Base-by-base conservation (phyloP, 1,139 yeast species). In the Kodamaea arcana region DNA sequence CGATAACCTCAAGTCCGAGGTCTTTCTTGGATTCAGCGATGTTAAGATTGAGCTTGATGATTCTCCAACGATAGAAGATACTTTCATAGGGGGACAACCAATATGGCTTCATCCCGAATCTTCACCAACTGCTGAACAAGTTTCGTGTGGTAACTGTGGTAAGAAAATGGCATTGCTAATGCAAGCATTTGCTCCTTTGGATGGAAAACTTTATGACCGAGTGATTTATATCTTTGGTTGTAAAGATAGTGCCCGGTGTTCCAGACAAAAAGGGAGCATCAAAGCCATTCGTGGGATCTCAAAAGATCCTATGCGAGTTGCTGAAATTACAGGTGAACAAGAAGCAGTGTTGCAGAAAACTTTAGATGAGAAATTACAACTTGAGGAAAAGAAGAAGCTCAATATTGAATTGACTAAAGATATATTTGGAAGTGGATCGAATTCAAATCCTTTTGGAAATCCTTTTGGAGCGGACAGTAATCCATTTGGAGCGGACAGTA, bases 121-220 rank as follows among this genome's bases (percentile, higher is more conserved):
- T 0, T 55, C 60, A 11, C 94, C 95, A 1, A 57, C 69, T 9
- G 61, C 61, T 3, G 70, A 69, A 11, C 54, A 75, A 21, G 48
- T 80, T 3, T 59, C 60, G 14, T 92, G 98, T 63, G 75, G 72
- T 34, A 71, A 70, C 39, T 92, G 98, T 60, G 57, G 62, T 0
- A 56, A 63, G 10, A 62, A 69, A 22, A 68, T 87, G 82, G 78
- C 85, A 7, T 60, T 90, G 33, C 62, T 88, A 26, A 60, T 81
- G 2, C 97, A 92, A 56, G 83, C 92, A 2, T 82, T 72, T 58
- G 83, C 95, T 1, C 94, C 94, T 2, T 56, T 86, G 31, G 85
- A 79, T 20, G 74, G 72, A 25, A 71, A 80, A n/a, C 61, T 74
- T 32, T 86, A 88, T 52, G 97, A 88, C 49, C 72, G 98, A 38